A percentile compares a stretch with the other conserved stretches of the same genome.
phyloP scores from a whole-genome alignment of 345 rosid genomes.

The Raphanus raphanistrum region DNA sequence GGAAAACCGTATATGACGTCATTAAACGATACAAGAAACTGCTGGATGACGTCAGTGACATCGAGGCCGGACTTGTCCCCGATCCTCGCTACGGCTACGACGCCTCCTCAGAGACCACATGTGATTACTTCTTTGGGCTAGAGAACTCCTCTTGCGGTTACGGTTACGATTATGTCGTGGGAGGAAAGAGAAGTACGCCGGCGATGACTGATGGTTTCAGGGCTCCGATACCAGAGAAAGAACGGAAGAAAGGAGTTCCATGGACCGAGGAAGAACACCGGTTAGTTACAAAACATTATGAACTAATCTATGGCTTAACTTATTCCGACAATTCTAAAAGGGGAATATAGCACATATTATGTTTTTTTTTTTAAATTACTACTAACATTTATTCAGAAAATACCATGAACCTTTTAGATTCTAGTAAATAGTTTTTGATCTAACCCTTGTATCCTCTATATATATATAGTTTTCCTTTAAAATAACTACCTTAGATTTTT shows the following conservation, averaged over 20 bases:
- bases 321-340: background rate
- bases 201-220: slow-evolving; percentile 30
- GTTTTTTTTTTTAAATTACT: background rate
- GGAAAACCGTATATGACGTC: slow-evolving; percentile 75
- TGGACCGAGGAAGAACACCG: slow-evolving; percentile 99
- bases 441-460: background rate
- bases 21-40: slow-evolving; percentile 70
- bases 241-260: slow-evolving; percentile 95
- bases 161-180: slow-evolving; percentile 40
- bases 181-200: slow-evolving; percentile 65
- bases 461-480: background rate
- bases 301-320: background rate
- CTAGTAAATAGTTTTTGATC: background rate
- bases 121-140: slow-evolving; percentile 39
- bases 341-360: background rate
- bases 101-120: slow-evolving; percentile 28
- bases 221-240: slow-evolving; percentile 58
- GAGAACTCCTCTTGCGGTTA: slow-evolving; percentile 28
- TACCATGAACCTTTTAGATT: background rate
- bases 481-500: background rate
- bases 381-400: background rate
- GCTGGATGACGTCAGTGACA: slow-evolving; percentile 76
- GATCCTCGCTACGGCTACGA: slow-evolving; percentile 55
- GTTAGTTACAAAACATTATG: slow-evolving; percentile 34
- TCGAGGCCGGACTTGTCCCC: slow-evolving; percentile 82